phyloP scores from a whole-genome alignment of 805 yeast species.

The Ascoidea rubescens region DNA sequence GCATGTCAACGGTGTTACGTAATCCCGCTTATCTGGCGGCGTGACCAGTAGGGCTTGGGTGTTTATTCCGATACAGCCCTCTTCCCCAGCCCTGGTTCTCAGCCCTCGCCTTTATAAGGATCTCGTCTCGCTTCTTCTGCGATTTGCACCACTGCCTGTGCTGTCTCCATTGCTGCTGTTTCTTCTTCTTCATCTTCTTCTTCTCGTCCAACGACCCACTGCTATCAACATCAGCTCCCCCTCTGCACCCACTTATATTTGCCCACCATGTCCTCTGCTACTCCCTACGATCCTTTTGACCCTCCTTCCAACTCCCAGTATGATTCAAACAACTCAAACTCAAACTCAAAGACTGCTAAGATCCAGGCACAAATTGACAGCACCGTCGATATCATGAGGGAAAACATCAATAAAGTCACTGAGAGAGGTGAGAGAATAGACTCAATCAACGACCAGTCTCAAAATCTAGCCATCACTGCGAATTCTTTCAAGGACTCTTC shows the following conservation, averaged over 20 bases:
- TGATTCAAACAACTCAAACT: slow-evolving; percentile 11
- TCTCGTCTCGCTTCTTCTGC: neutral
- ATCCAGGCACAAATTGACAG: slow-evolving; percentile 87
- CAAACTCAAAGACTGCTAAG: slow-evolving; percentile 54
- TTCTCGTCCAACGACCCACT: neutral
- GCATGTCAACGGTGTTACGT: no score
- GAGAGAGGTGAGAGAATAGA: slow-evolving; percentile 91
- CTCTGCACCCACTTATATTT: no score
- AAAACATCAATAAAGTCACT: slow-evolving; percentile 89
- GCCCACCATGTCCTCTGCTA: slow-evolving; percentile 51
- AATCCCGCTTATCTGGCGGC: neutral
- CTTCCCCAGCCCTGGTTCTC: neutral
- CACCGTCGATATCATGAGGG: slow-evolving; percentile 95
- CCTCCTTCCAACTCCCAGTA: slow-evolving; percentile 37
- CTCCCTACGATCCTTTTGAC: slow-evolving; percentile 77
- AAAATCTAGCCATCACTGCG: slow-evolving; percentile 81
- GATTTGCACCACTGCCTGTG: neutral
- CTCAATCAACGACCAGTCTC: slow-evolving; percentile 85
- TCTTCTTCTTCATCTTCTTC: neutral
- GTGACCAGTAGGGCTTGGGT: neutral
- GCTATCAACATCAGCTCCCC: no score
- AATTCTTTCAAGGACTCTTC: slow-evolving; percentile 95
- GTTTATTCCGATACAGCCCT: neutral
- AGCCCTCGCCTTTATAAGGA: neutral
- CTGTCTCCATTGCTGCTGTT: neutral